These are phyloP conservation scores for Flaveria ramosissima DNA, from an alignment of 129 eudicot species.

Conservation along the genomic window DNA sequence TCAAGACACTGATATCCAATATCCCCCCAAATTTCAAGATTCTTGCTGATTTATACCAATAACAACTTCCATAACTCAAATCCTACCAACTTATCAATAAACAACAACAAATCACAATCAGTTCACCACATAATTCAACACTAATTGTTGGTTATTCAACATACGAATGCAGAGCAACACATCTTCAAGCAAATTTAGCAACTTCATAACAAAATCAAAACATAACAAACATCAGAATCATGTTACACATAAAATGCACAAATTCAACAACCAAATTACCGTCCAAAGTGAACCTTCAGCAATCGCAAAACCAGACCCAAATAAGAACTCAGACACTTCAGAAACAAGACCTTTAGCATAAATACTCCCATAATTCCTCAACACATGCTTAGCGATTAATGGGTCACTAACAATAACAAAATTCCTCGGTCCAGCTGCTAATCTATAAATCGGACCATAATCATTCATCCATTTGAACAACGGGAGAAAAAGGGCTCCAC, in stretches of 20 bases:
- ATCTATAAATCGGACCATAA: conserved; percentile 79
- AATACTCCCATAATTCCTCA: conserved; percentile 74
- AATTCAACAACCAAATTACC: conserved; percentile 38
- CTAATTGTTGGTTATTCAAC: background rate
- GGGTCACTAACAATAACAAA: conserved; percentile 95
- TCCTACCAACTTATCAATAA: too few relatives aligned
- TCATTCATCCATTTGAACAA: conserved; percentile 90
- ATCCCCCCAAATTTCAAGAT: background rate
- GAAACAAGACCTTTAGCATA: conserved; percentile 90
- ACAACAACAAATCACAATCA: too few relatives aligned
- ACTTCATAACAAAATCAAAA: too few relatives aligned
- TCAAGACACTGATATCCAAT: background rate
- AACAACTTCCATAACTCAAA: too few relatives aligned
- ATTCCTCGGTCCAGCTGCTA: conserved; percentile 87
- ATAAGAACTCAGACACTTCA: conserved; percentile 93
- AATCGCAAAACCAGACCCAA: conserved; percentile 95
- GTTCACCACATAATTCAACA: too few relatives aligned
- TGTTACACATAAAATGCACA: too few relatives aligned
- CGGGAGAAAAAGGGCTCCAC: conserved; percentile 91
- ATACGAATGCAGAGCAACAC: too few relatives aligned
- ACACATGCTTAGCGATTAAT: conserved; percentile 78
- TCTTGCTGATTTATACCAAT: background rate
- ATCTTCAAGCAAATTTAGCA: too few relatives aligned
- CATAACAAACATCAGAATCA: too few relatives aligned
- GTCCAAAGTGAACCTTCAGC: conserved; percentile 98